Conservation (phyloP, 2,329 filamentous ascomycete species). For the Fusarium longipes region DNA sequence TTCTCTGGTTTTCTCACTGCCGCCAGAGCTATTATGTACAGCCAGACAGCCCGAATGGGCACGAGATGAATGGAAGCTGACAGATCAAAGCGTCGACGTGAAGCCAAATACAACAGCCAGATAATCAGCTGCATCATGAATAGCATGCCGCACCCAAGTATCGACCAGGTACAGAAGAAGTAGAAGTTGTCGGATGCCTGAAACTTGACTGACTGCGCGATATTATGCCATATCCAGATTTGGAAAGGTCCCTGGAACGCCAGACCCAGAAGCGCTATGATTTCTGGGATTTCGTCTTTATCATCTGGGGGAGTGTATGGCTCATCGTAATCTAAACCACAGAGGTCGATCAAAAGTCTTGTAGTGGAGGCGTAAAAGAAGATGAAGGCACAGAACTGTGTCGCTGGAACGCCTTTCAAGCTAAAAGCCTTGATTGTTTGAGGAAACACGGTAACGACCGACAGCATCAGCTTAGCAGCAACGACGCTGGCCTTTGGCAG, state of each 20-base stretch:
- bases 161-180: not conserved
- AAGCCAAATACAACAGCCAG: not conserved
- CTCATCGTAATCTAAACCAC: not conserved
- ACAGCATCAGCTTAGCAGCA: not conserved
- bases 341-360: constrained; percentile 1
- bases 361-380: constrained; percentile 8
- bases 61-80: not conserved
- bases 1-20: not conserved
- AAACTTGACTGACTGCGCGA: not conserved
- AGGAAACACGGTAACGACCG: not conserved
- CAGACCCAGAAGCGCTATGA: accelerated
- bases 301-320: accelerated
- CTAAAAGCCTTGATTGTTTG: constrained; percentile 6
- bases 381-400: not conserved
- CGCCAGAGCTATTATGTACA: not conserved
- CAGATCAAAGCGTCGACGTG: not conserved
- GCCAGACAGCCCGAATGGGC: not conserved
- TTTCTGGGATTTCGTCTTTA: accelerated
- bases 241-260: not conserved
- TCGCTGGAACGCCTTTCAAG: constrained; percentile 1
- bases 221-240: constrained; percentile 16
- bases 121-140: not conserved
- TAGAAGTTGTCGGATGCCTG: accelerated
- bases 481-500: not conserved
- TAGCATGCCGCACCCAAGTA: accelerated